phyloP scores from a whole-genome alignment of 495 filamentous ascomycete genomes.

The Lophium mytilinum region DNA sequence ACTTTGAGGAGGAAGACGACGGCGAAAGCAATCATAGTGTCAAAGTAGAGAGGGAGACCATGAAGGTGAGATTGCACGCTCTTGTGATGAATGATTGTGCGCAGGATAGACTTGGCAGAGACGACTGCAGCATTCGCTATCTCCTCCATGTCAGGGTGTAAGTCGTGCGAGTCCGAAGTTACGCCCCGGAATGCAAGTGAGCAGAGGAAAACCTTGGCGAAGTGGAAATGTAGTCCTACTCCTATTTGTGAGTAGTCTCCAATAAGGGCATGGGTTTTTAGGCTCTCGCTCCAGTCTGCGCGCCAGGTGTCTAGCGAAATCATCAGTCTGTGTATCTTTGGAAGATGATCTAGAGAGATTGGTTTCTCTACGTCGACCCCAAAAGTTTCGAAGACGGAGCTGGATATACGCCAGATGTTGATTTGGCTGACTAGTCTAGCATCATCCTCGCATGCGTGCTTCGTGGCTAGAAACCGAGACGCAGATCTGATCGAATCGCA shows the following conservation, averaged over 20 bases:
- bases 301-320: constrained; percentile 32
- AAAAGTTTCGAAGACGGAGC: not conserved
- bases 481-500: constrained; percentile 24
- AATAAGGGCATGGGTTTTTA: not conserved
- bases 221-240: constrained; percentile 1
- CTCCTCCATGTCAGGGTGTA: too few species aligned
- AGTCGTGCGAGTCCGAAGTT: constrained; percentile 1
- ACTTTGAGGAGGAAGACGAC: constrained; percentile 35
- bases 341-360: constrained; percentile 4
- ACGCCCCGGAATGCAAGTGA: constrained; percentile 34
- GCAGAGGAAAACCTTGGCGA: constrained; percentile 26
- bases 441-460: constrained; percentile 33
- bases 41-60: constrained; percentile 29
- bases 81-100: constrained; percentile 5
- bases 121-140: too few species aligned
- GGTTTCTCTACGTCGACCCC: not conserved
- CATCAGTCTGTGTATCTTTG: constrained; percentile 26
- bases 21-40: constrained; percentile 36
- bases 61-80: constrained; percentile 33
- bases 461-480: constrained; percentile 23
- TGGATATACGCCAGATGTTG: not conserved
- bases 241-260: not conserved
- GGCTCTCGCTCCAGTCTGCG: constrained; percentile 25
- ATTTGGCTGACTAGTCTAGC: constrained; percentile 2
- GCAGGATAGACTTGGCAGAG: not conserved